Conservation (phyloP, 441 rosid species). For the California macrophylla region DNA sequence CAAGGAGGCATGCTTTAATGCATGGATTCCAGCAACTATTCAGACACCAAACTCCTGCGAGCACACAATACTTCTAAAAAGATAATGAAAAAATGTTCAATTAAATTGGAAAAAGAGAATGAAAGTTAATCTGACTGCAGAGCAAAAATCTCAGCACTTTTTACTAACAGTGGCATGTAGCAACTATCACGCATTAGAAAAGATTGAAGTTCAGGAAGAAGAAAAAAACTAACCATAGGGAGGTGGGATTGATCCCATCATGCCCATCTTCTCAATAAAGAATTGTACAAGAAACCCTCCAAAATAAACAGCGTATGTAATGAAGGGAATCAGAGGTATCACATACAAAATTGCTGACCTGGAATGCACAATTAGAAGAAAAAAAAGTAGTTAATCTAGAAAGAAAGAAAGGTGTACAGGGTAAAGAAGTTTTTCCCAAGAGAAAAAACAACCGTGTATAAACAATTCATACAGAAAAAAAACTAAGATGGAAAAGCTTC, state of each 20-base stretch:
- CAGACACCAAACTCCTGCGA: neutral
- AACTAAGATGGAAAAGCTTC: neutral
- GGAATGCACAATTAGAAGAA: constrained; percentile 29
- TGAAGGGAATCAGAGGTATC: constrained; percentile 64
- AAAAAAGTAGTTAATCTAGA: neutral
- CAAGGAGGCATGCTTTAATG: constrained; percentile 1
- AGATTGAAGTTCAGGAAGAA: constrained; percentile 18
- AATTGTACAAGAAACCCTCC: constrained; percentile 71
- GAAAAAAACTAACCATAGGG: constrained; percentile 66
- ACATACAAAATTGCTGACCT: constrained; percentile 60
- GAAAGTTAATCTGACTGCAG: neutral
- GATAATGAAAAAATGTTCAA: neutral
- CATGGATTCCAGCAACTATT: neutral
- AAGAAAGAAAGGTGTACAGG: neutral
- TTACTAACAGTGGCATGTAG: neutral
- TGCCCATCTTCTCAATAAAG: constrained; percentile 92
- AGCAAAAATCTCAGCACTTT: neutral
- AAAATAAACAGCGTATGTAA: constrained; percentile 62
- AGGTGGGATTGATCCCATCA: constrained; percentile 86
- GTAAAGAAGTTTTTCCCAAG: neutral
- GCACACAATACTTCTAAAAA: neutral
- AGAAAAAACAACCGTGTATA: neutral
- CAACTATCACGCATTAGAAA: neutral
- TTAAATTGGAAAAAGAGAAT: neutral
- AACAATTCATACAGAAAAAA: neutral